Evolutionary conservation across 495 filamentous ascomycete species (phyloP), one percentile per base, ranked within the genome.

Genomic region (Penicillium longicatenatum): DNA sequence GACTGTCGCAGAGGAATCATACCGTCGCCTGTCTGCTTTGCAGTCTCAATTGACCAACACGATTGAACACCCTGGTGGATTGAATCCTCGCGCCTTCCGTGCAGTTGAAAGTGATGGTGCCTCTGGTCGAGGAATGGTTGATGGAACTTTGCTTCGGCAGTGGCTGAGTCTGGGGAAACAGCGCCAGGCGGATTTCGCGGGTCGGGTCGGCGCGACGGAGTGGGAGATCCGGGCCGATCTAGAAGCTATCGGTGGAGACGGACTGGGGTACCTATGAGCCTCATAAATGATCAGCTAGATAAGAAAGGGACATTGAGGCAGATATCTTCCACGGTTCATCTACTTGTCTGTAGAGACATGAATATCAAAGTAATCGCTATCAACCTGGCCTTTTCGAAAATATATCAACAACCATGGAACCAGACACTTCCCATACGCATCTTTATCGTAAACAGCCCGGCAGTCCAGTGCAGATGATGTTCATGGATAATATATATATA

Each of bases 81-180:
- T 97, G 43, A 98, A 98, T 67, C 89, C 92, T 1, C 84, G 87
- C 30, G 88, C 83, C 0, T 89, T 92, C 70, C 84, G 94, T 2
- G 73, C 77, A 4, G 79, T 77, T 1, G 77, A 80, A 54, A 76
- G 74, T 50, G 76, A 79, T 55, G 73, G 71, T 20, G 70, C 81
- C 26, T 74, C 75, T 21, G 77, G 80, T 78, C 61, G 84, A 41
- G 84, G 84, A 0, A 78, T 87, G 55, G 61, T 89, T n/a, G 88
- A 89, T 71, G 86, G 85, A 7, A 77, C 70, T 58, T 52, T 89
- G 54, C 61, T 87, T 33, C 68, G 79, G 54, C 74, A 89, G 61
- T 93, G 89, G 83, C 75, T 82, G 44, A 90, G 89, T 65, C 73
- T 94, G 61, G 84, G 85, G 1, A 82, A 81, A 53, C 84, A 86